Evolutionary conservation across 495 filamentous ascomycete genomes (phyloP), one percentile per base, ranked within the genome.

Genomic region (Rusavskia elegans): DNA sequence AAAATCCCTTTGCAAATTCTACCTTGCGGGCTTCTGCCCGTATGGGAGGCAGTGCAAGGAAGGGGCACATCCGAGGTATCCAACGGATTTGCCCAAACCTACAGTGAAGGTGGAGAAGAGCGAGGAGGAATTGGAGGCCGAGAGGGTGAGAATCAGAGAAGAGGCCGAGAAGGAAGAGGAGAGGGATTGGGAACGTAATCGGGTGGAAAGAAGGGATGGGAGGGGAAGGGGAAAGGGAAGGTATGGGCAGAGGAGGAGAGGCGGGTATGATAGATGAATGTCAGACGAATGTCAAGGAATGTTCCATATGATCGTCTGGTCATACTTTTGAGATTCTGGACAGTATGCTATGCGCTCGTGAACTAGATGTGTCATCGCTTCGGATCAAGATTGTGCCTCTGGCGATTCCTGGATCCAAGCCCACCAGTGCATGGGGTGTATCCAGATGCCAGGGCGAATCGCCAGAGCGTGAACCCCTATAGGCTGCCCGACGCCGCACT

Each of bases 21-120:
- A 93, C 60, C 72, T 97, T 29, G 86, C 87, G 1, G 93, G 93
- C 1, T 98, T 98, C 67, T 98, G 92, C 63, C 92, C 92, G 0
- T 82, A 93, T 53, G 89, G 89, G 11, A 78, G 76, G 54, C 64
- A 54, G 0, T 97, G 93, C 64, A 77, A 79, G 61, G 75, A 77
- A 54, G 81, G 89, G 29, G 85, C 86, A 3, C 92, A 98, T 68
- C 78, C 89, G 10, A 69, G 78, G 29, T 97, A 86, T 84, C 65
- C 70, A 9, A 71, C 74, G 51, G 78, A 85, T 21, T 73, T 96
- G 54, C 79, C 82, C 57, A 80, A 78, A 59, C 87, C 89, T 6
- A 77, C 79, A 29, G 76, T 84, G 14, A 78, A 70, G 48, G 69
- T 75, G 2, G 72, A 76, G 59, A 80, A 79, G 66, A 72, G 69